Base-by-base conservation (phyloP, 495 filamentous ascomycete genomes). In the Penicillium ucsense region DNA sequence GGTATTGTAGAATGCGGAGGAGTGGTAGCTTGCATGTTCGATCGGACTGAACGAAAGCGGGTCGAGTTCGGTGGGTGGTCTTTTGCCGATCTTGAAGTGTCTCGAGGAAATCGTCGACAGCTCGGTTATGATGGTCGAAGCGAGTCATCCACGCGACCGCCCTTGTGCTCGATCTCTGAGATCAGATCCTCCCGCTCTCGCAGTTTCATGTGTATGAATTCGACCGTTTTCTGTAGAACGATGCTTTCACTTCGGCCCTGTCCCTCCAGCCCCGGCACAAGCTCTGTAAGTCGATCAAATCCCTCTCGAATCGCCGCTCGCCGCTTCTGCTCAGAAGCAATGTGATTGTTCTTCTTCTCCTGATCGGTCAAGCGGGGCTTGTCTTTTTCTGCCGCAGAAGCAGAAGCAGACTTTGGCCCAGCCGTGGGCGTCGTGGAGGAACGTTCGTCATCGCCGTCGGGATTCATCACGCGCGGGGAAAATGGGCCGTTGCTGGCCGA, bases 341-440 rank as follows among this genome's bases (percentile, higher is more conserved):
- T 92, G 59, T 95, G 89, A 55, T 95, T 95, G 50, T 80, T 80
- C 66, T 92, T 94, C 73, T 92, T 94, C 62, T 94, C 84, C 49
- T 85, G 78, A 46, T 90, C 86, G 3, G 84, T 88, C 46, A 94
- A 72, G 12, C 88, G 81, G n/a, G 85, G 85, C 54, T 81, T 83
- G 31, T 86, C 83, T 40, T 73, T 71, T 10, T 71, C 69, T 35
- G 60, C 57, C 47, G 82, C 80, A 6, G 67, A 53, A 35, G 82
- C 80, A 6, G 67, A 53, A 35, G 47, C 53, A 8, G 63, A 65
- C 35, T 64, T 66, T 10, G 65, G 91, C 65, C 45, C 88, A 11
- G 82, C 80, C 28, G 56, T 91, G 72, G 47, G 83, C 67, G 60
- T 80, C 61, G 53, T 67, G 31, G 66, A 68, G 12, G 65, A 67